Percentiles rank a stretch among this genome's conserved stretches.
Evolutionary conservation across 768 basidiomycete species (phyloP).

Genomic region (Pleurotus tuber-regium): DNA sequence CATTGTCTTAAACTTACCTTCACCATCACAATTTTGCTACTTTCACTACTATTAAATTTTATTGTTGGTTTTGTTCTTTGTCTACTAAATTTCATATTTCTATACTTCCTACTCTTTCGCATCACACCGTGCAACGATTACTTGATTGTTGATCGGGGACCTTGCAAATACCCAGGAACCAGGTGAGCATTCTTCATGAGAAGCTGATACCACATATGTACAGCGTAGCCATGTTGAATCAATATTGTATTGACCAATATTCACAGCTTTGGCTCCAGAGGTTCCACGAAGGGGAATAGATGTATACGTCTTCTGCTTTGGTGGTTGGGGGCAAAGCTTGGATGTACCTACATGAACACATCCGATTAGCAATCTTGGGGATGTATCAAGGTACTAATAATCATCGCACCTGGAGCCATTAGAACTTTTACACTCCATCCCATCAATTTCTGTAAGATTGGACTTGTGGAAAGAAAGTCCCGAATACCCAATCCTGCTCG

Average conservation of each 20-base stretch:
- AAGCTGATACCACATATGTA: slow-evolving; percentile 14
- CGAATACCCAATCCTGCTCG: slow-evolving; percentile 17
- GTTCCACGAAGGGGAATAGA: background rate
- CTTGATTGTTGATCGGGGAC: slow-evolving; percentile 15
- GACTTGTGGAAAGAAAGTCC: slow-evolving; percentile 10
- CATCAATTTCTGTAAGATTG: slow-evolving; percentile 18
- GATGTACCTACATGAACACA: slow-evolving; percentile 3
- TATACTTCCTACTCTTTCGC: too few species aligned
- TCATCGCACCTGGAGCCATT: background rate
- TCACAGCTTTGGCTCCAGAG: background rate
- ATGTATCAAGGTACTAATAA: slow-evolving; percentile 7
- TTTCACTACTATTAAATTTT: too few species aligned
- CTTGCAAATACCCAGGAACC: slow-evolving; percentile 24
- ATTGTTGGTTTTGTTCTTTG: too few species aligned
- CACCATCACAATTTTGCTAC: too few species aligned
- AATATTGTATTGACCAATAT: background rate
- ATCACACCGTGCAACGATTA: too few species aligned
- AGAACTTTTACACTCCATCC: slow-evolving; percentile 14
- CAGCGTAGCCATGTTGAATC: background rate
- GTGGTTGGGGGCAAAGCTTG: background rate
- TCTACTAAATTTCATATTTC: too few species aligned
- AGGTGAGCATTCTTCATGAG: slow-evolving; percentile 19
- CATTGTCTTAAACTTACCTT: too few species aligned
- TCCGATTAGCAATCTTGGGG: slow-evolving; percentile 3
- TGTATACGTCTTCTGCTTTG: background rate